Conservation (phyloP, 2,329 filamentous ascomycete genomes). For the Alternaria gaisen region DNA sequence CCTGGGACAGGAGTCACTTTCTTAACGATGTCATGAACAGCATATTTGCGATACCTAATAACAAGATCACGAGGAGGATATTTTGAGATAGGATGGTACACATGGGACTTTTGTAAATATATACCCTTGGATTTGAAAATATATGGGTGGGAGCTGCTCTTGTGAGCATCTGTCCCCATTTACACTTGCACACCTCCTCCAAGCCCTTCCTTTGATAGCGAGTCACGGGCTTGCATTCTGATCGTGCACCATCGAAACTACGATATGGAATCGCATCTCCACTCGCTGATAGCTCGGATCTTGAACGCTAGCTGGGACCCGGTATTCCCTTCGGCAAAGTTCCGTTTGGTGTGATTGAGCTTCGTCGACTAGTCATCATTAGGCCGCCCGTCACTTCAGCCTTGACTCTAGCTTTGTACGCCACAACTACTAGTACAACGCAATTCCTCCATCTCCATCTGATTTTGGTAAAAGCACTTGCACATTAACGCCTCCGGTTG, state of each 20-base stretch:
- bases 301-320: neutral
- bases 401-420: neutral
- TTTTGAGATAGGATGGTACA: neutral
- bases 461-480: neutral
- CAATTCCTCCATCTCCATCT: neutral
- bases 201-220: neutral
- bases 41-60: slow-evolving; percentile 9
- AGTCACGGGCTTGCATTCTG: neutral
- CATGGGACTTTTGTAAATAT: slow-evolving; percentile 7
- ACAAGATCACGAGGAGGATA: neutral
- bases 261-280: neutral
- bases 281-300: neutral
- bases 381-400: slow-evolving; percentile 5
- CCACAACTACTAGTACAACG: neutral
- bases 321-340: neutral
- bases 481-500: neutral
- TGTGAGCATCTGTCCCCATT: neutral
- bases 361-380: neutral
- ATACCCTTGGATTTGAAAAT: slow-evolving; percentile 12
- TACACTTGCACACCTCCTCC: neutral
- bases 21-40: slow-evolving; percentile 21
- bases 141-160: neutral
- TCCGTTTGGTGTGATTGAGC: slow-evolving; percentile 1
- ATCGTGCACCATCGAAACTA: neutral
- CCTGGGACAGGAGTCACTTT: neutral